These are phyloP conservation scores for Tulasnella sp. DNA, from an alignment of 768 basidiomycete genomes.

Conservation along the genomic window DNA sequence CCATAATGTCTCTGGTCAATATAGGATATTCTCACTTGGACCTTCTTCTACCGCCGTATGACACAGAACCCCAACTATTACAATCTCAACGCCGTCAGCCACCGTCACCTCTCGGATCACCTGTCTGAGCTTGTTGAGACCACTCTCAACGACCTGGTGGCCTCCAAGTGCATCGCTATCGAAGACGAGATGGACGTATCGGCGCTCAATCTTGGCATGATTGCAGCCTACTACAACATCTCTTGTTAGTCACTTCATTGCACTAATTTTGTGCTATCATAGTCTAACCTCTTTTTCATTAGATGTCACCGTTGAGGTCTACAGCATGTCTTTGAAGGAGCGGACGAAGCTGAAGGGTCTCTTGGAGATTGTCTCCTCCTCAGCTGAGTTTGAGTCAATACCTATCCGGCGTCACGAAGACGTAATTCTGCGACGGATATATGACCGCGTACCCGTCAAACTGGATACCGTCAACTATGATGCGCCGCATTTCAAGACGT, in stretches of 20 bases:
- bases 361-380: conserved; percentile 92
- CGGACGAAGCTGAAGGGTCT: conserved; percentile 94
- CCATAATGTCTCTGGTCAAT: background rate
- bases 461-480: conserved; percentile 70
- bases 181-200: conserved; percentile 92
- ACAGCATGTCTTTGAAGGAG: conserved; percentile 89
- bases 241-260: conserved; percentile 49
- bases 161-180: conserved; percentile 90
- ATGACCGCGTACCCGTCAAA: conserved; percentile 95
- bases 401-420: conserved; percentile 96
- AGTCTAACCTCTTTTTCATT: conserved; percentile 23
- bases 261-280: background rate
- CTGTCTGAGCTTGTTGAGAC: conserved; percentile 92
- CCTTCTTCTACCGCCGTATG: conserved; percentile 95
- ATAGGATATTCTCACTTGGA: conserved; percentile 96
- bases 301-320: conserved; percentile 97
- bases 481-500: conserved; percentile 95
- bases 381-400: conserved; percentile 89
- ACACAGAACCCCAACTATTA: conserved; percentile 96
- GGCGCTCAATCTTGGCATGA: conserved; percentile 94
- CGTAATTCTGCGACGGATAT: conserved; percentile 70
- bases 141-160: conserved; percentile 81
- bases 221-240: conserved; percentile 93
- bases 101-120: conserved; percentile 91
- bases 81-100: conserved; percentile 88